These are phyloP conservation scores for Fraxinus quadrangulata DNA, from an alignment of 257 asterid species.

Conservation along the genomic window DNA sequence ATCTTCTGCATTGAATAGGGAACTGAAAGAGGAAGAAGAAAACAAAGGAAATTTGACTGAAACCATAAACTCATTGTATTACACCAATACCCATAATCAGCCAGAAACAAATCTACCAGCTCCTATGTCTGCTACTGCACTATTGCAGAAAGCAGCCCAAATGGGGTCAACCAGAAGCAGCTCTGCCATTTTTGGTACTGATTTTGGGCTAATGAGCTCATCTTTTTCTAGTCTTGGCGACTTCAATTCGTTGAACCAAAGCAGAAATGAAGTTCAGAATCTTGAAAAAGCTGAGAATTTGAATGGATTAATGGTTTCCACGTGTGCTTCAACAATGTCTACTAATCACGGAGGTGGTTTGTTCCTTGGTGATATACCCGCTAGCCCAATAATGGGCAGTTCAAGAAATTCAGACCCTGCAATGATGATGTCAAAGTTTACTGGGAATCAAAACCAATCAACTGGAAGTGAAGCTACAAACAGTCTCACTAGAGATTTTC, in stretches of 20 bases:
- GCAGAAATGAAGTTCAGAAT: constrained; percentile 22
- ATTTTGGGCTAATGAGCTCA: constrained; percentile 58
- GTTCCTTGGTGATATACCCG: constrained; percentile 28
- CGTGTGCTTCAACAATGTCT: constrained; percentile 30
- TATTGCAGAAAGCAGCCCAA: constrained; percentile 81
- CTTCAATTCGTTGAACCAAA: constrained; percentile 33
- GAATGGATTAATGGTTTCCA: constrained; percentile 33
- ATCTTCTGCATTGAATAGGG: constrained; percentile 29
- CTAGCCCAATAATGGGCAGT: constrained; percentile 20
- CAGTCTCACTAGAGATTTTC: constrained; percentile 70
- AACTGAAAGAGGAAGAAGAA: constrained; percentile 66
- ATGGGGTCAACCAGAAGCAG: constrained; percentile 78
- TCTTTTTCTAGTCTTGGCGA: constrained; percentile 39
- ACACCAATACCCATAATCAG: constrained; percentile 31
- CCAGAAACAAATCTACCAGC: constrained; percentile 26
- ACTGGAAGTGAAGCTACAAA: constrained; percentile 42
- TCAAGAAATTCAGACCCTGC: constrained; percentile 26
- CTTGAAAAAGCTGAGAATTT: constrained; percentile 27
- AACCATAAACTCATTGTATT: constrained; percentile 51
- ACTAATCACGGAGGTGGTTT: constrained; percentile 31
- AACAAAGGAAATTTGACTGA: constrained; percentile 48
- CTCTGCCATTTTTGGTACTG: constrained; percentile 40
- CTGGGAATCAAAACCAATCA: constrained; percentile 25
- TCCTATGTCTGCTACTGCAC: constrained; percentile 83
- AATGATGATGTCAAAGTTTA: neutral